Conservation (phyloP, 2,329 filamentous ascomycete species). For the Fusarium udum region DNA sequence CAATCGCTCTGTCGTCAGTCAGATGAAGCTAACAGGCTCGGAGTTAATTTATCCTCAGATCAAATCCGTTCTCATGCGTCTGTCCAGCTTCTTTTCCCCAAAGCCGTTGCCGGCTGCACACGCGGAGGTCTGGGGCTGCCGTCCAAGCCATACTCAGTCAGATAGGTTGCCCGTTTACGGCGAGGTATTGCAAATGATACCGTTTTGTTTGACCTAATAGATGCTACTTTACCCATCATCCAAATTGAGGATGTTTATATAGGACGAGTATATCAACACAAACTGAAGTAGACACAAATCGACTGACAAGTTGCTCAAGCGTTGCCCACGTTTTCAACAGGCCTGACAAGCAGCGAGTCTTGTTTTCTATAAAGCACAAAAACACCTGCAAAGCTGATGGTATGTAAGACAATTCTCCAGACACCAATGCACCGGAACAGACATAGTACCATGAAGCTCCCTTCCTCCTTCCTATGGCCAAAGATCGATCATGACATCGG, state of each 20-base stretch:
- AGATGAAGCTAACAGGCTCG: conserved; percentile 3
- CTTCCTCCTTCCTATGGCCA: neutral
- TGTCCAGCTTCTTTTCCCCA: conserved; percentile 1
- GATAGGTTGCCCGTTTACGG: neutral
- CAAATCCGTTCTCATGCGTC: conserved; percentile 13
- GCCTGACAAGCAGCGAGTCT: conserved; percentile 1
- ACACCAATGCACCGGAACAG: conserved; percentile 41
- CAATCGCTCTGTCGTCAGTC: neutral
- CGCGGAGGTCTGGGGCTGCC: conserved; percentile 24
- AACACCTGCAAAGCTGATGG: conserved; percentile 27
- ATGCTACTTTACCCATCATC: neutral
- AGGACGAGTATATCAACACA: neutral
- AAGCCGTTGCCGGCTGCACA: conserved; percentile 7
- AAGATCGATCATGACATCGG: neutral
- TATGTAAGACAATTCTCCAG: conserved; percentile 38
- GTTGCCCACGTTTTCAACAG: neutral
- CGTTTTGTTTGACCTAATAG: neutral
- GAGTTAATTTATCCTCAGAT: conserved; percentile 1
- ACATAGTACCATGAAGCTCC: conserved; percentile 24
- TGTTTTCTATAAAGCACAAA: conserved; percentile 29
- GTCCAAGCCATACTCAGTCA: conserved; percentile 4
- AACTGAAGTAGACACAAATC: neutral
- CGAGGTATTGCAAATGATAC: neutral
- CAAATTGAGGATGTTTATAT: neutral
- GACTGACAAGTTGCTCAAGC: neutral